These are phyloP conservation scores for Aspergillus carbonarius DNA, from an alignment of 2,329 filamentous ascomycete genomes.

Conservation along the genomic window DNA sequence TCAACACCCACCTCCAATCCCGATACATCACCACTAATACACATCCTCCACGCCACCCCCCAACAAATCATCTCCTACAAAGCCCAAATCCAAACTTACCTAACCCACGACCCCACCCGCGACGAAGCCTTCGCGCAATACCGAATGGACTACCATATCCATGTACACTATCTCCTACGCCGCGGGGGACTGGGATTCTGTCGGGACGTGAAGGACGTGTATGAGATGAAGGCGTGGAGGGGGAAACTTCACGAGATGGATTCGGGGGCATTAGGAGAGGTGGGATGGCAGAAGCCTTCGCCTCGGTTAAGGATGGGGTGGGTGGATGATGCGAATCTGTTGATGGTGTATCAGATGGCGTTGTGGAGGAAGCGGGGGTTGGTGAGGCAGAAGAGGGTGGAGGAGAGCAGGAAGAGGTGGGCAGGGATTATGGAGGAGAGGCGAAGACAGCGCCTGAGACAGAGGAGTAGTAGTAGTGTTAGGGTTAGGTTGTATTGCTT, in stretches of 20 bases:
- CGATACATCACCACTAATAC: not conserved
- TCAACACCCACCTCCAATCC: not conserved
- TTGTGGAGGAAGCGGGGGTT: constrained; percentile 12
- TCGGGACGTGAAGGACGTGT: constrained; percentile 28
- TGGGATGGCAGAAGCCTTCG: too few relatives aligned
- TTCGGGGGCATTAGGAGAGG: too few relatives aligned
- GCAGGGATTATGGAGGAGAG: constrained; percentile 14
- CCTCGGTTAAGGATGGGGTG: not conserved
- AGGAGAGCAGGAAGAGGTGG: constrained; percentile 12
- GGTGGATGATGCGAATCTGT: constrained; percentile 2
- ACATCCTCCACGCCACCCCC: constrained; percentile 3
- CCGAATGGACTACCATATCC: constrained; percentile 34
- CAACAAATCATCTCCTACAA: constrained; percentile 5
- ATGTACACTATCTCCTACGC: constrained; percentile 28
- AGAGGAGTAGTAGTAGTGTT: not conserved
- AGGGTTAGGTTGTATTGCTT: constrained; percentile 10
- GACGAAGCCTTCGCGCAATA: constrained; percentile 28
- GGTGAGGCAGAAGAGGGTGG: constrained; percentile 6
- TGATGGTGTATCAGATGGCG: constrained; percentile 12
- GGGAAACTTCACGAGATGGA: constrained; percentile 14
- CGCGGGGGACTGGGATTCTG: constrained; percentile 29
- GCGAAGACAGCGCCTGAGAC: constrained; percentile 3
- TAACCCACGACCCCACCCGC: constrained; percentile 7
- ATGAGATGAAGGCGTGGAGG: constrained; percentile 28
- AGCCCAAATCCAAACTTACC: not conserved